These are phyloP conservation scores for Amanita phalloides DNA, from an alignment of 768 basidiomycete genomes.

Conservation along the genomic window DNA sequence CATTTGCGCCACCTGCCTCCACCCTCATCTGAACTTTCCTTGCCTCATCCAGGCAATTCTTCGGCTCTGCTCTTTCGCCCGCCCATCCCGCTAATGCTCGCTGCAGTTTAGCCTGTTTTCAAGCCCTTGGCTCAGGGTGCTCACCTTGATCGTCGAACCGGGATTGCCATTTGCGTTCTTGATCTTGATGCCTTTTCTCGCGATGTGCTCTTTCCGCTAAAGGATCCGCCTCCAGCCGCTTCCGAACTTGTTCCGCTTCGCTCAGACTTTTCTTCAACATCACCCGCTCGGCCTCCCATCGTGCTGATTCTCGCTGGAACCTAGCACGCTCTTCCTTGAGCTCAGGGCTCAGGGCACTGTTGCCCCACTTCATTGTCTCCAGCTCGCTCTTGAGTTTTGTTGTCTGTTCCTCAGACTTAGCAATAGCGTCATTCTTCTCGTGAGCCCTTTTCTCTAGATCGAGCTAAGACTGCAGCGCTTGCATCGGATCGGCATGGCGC, in stretches of 20 bases:
- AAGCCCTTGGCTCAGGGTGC: too few species aligned
- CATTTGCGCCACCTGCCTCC: not conserved
- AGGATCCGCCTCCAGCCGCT: not conserved
- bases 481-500: not conserved
- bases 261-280: not conserved
- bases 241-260: too few species aligned
- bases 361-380: not conserved
- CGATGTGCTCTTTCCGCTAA: not conserved
- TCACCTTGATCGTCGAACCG: too few species aligned
- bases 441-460: not conserved
- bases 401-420: slow-evolving; percentile 15
- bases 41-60: not conserved
- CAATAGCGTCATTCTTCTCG: slow-evolving; percentile 21
- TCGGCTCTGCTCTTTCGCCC: too few species aligned
- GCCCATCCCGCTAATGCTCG: too few species aligned
- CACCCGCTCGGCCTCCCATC: not conserved
- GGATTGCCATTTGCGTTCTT: too few species aligned
- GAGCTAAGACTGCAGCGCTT: not conserved
- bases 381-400: slow-evolving; percentile 10
- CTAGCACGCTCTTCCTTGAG: not conserved
- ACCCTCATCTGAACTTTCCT: not conserved
- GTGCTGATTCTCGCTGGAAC: not conserved
- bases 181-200: not conserved
- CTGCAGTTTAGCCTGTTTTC: too few species aligned
- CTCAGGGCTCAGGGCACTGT: not conserved